Evolutionary conservation across 805 yeast genomes (phyloP), one percentile per base, ranked within the genome.

Genomic region (Barnettozyma salicaria): DNA sequence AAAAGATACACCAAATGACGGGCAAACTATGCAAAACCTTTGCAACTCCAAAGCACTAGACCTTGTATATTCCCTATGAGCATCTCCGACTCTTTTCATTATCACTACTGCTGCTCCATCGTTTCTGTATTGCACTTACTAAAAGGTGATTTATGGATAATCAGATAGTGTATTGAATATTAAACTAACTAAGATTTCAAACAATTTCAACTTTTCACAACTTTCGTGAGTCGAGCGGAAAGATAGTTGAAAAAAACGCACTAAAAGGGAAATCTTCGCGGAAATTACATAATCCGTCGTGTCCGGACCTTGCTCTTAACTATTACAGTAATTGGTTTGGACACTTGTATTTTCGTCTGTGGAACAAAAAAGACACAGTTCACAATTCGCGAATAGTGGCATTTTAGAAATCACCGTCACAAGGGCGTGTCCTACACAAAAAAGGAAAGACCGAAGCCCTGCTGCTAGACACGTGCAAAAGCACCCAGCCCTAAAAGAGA

Each of bases 101-200:
- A 10, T 17, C 16, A 10, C n/a, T 32, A 16, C 26, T 25, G 19
- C 28, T 23, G 18, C 6, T n/a, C 21, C 9, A 16, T 28, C 19
- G n/a, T 20, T 30, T 30, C 14, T 13, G 20, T 14, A 27, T 28
- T 25, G 34, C 17, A 37, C 41, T 37, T 37, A 37, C 41, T 28
- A 29, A 37, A 37, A 37, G 30, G 37, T 37, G 33, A 22, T 37
- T 27, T 32, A 36, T 37, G 41, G 41, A 37, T 37, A 37, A 28
- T 19, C 29, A 32, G 29, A 12, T 32, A 27, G 32, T 17, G 36
- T 37, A 19, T 22, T 19, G 28, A 22, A 27, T 37, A 19, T 22
- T 19, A 32, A 22, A 27, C 30, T 27, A 33, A 32, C 34, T 37
- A 32, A 37, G 27, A 23, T 24, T n/a, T 24, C 33, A 32, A 32